Percentiles rank a stretch among this genome's conserved stretches.
phyloP scores from a whole-genome alignment of 306 rosid genomes.

The Carpinus fangiana region DNA sequence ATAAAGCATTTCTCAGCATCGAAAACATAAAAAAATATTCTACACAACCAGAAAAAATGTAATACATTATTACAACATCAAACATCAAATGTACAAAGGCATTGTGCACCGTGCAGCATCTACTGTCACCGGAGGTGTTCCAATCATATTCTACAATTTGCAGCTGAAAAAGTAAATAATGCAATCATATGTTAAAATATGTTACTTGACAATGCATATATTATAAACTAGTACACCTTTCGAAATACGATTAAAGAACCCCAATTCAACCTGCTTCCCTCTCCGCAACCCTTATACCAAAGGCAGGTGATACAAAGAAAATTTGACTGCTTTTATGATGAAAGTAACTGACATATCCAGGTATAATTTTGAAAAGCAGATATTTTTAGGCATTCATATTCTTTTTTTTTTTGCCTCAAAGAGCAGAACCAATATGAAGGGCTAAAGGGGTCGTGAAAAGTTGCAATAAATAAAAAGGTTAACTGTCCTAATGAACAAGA shows the following conservation, averaged over 20 bases:
- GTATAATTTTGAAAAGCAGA: neutral
- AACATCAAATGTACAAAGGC: constrained; percentile 10
- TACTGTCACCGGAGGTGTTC: constrained; percentile 21
- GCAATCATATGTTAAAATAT: constrained; percentile 13
- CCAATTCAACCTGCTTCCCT: neutral
- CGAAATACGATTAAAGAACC: neutral
- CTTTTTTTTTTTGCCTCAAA: neutral
- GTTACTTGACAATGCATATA: constrained; percentile 8
- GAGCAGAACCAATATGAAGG: neutral
- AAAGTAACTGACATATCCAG: neutral
- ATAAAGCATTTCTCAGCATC: neutral
- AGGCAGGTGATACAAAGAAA: neutral
- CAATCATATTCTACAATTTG: constrained; percentile 78
- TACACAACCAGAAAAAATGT: neutral
- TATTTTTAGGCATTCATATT: neutral
- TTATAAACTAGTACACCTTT: neutral
- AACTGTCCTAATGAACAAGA: neutral
- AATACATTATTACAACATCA: neutral
- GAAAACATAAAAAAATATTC: neutral
- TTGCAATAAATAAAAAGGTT: neutral
- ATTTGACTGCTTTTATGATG: neutral
- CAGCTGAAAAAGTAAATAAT: constrained; percentile 54
- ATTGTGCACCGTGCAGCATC: constrained; percentile 23
- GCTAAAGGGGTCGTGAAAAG: neutral
- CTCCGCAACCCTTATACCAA: neutral